phyloP scores from a whole-genome alignment of 1,139 yeast genomes.

The Hyphopichia burtonii region DNA sequence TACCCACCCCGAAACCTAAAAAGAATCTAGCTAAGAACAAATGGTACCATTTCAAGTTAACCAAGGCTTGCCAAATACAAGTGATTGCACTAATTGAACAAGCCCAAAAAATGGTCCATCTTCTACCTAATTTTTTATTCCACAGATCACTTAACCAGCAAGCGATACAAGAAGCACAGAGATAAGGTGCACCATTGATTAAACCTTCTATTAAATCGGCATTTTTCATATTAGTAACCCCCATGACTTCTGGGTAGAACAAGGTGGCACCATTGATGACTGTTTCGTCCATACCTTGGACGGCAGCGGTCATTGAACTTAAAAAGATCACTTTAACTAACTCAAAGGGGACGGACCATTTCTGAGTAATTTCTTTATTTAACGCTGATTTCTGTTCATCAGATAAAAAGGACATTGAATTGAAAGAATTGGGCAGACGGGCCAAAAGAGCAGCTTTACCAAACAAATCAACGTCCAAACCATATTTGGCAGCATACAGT shows the following conservation, averaged over 20 bases:
- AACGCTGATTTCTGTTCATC: constrained; percentile 61
- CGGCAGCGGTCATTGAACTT: constrained; percentile 87
- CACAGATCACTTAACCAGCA: constrained; percentile 74
- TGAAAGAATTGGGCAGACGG: constrained; percentile 58
- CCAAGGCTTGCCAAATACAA: constrained; percentile 77
- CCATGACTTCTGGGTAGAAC: constrained; percentile 60
- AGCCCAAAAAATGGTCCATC: constrained; percentile 69
- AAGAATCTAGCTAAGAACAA: constrained; percentile 70
- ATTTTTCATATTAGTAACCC: constrained; percentile 48
- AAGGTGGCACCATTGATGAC: constrained; percentile 83
- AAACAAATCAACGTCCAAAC: constrained; percentile 64
- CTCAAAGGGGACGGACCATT: constrained; percentile 63
- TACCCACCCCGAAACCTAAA: constrained; percentile 78
- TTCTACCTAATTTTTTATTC: constrained; percentile 65
- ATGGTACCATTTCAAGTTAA: constrained; percentile 67
- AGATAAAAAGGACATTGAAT: constrained; percentile 53
- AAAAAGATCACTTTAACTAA: constrained; percentile 65
- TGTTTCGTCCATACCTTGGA: constrained; percentile 92
- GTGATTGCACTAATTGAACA: constrained; percentile 64
- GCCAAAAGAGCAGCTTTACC: constrained; percentile 78
- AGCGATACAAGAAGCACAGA: constrained; percentile 67
- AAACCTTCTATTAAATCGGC: constrained; percentile 72
- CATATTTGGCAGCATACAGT: constrained; percentile 60
- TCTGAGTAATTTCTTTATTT: constrained; percentile 56
- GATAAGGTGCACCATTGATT: constrained; percentile 78